Evolutionary conservation across 2,329 filamentous ascomycete genomes (phyloP).

Genomic region (Penicillium glabrum): DNA sequence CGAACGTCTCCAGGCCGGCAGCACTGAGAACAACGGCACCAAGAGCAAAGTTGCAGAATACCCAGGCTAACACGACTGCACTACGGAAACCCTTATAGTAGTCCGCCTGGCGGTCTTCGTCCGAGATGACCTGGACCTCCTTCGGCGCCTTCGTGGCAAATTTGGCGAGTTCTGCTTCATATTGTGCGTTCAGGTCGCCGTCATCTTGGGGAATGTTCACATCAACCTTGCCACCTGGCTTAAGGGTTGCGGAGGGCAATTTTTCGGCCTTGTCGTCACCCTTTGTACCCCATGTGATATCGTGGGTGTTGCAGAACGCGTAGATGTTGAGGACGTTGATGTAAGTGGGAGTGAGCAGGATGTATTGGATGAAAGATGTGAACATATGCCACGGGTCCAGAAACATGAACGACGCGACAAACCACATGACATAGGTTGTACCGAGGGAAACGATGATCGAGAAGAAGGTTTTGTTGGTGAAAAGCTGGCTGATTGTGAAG

Average conservation of each 20-base stretch:
- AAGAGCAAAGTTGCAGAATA: slow-evolving; percentile 91
- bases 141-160: slow-evolving; percentile 75
- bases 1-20: slow-evolving; percentile 73
- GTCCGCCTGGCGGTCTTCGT: slow-evolving; percentile 84
- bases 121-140: slow-evolving; percentile 54
- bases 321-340: slow-evolving; percentile 99
- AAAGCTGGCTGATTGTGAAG: slow-evolving; percentile 71
- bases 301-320: slow-evolving; percentile 97
- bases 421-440: slow-evolving; percentile 91
- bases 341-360: slow-evolving; percentile 91
- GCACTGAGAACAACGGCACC: slow-evolving; percentile 82
- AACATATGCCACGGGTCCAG: slow-evolving; percentile 99
- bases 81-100: slow-evolving; percentile 97
- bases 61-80: slow-evolving; percentile 90
- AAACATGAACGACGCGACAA: slow-evolving; percentile 88
- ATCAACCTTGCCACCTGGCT: slow-evolving; percentile 93
- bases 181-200: slow-evolving; percentile 90
- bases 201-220: slow-evolving; percentile 84
- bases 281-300: slow-evolving; percentile 97
- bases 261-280: slow-evolving; percentile 95
- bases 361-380: slow-evolving; percentile 89
- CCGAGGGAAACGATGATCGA: slow-evolving; percentile 89
- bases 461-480: slow-evolving; percentile 87
- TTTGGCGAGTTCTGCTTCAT: slow-evolving; percentile 76
- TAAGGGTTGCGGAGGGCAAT: slow-evolving; percentile 81